Evolutionary conservation across 345 rosid genomes (phyloP).

Genomic region (Gossypium thurberi): DNA sequence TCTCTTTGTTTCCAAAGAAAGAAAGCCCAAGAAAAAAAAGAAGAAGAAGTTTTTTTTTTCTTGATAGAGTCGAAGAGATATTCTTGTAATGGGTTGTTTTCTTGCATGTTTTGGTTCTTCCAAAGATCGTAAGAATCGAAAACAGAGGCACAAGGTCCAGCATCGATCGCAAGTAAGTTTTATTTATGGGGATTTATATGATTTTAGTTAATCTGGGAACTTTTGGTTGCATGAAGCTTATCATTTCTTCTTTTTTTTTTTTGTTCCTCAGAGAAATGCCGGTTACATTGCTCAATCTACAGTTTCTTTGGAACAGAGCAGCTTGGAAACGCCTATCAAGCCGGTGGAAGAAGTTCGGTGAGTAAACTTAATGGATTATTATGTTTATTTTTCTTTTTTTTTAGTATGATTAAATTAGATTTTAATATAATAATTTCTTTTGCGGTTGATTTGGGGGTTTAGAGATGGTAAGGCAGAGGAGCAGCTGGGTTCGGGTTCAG

Average conservation of each 20-base stretch:
- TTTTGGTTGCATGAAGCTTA: neutral
- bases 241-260: neutral
- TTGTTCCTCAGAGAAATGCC: slow-evolving; percentile 21
- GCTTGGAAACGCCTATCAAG: slow-evolving; percentile 22
- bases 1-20: slow-evolving; percentile 9
- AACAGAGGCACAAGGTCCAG: slow-evolving; percentile 40
- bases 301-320: slow-evolving; percentile 24
- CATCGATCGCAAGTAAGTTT: slow-evolving; percentile 35
- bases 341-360: slow-evolving; percentile 32
- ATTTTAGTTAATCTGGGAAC: neutral
- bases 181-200: neutral
- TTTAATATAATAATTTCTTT: neutral
- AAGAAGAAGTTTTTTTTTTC: neutral
- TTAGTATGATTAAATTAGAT: neutral
- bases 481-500: neutral
- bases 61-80: neutral
- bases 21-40: neutral
- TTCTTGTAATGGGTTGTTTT: slow-evolving; percentile 67
- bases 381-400: neutral
- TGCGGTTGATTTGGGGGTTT: slow-evolving; percentile 6
- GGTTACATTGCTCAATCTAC: slow-evolving; percentile 21
- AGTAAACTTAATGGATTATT: slow-evolving; percentile 15
- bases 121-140: slow-evolving; percentile 50
- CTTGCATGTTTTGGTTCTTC: slow-evolving; percentile 78
- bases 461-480: slow-evolving; percentile 44